Evolutionary conservation across 1,284 basidiomycete species (phyloP).

Genomic region (Apiotrichum mycotoxinovorans): DNA sequence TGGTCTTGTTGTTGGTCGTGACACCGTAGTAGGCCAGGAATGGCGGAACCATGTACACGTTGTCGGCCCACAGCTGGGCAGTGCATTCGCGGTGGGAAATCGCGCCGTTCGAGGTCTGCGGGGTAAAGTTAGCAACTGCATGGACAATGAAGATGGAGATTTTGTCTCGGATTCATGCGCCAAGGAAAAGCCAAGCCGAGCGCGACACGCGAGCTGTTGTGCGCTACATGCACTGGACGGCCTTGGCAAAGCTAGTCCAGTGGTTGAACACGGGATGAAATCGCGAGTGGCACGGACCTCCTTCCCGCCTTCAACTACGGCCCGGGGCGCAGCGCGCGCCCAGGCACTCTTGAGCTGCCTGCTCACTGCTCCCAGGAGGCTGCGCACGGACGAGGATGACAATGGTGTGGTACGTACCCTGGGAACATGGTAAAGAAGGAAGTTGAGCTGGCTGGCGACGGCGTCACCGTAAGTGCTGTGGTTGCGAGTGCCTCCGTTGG

Average conservation of each 20-base stretch:
- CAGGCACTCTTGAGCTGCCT: too few species aligned
- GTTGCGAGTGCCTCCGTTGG: conserved; percentile 30
- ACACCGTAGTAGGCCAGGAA: conserved; percentile 87
- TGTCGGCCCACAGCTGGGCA: conserved; percentile 56
- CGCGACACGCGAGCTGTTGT: background rate
- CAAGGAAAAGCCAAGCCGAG: too few species aligned
- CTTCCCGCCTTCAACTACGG: too few species aligned
- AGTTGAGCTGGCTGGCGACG: conserved; percentile 68
- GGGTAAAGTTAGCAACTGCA: too few species aligned
- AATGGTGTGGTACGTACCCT: conserved; percentile 31
- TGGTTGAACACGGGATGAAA: too few species aligned
- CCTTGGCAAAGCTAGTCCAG: too few species aligned
- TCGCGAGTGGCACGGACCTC: too few species aligned
- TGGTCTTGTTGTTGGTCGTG: conserved; percentile 61
- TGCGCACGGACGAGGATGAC: too few species aligned
- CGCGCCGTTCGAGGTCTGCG: conserved; percentile 65
- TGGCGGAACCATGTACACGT: conserved; percentile 67
- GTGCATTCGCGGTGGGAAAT: conserved; percentile 62
- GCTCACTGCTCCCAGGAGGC: too few species aligned
- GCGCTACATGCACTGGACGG: too few species aligned
- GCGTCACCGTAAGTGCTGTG: conserved; percentile 63
- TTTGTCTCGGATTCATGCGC: background rate
- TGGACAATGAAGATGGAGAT: too few species aligned
- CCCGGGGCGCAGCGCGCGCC: too few species aligned
- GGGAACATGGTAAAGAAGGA: conserved; percentile 64